These are phyloP conservation scores for Elsinoe arachidis DNA, from an alignment of 2,329 filamentous ascomycete genomes.

Conservation along the genomic window DNA sequence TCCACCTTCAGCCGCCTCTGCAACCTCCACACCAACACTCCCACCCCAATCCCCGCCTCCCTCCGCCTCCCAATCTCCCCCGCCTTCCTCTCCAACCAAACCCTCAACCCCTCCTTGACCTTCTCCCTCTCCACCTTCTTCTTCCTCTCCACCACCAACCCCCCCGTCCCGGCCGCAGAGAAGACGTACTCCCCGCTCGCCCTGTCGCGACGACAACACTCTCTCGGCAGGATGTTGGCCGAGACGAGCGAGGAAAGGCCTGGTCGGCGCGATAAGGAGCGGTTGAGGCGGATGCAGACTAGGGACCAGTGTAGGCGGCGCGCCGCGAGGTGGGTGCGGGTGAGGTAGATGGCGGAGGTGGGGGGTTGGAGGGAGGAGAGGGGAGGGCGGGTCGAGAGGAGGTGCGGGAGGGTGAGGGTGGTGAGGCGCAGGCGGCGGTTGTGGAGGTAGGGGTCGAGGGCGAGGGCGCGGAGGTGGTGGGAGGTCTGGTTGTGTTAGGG, in stretches of 20 bases:
- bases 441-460: constrained; percentile 58
- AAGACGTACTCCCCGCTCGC: constrained; percentile 28
- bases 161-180: constrained; percentile 16
- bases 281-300: constrained; percentile 56
- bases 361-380: constrained; percentile 56
- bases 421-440: constrained; percentile 51
- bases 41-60: constrained; percentile 33
- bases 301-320: constrained; percentile 55
- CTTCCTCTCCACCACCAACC: constrained; percentile 49
- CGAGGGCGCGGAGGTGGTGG: constrained; percentile 53
- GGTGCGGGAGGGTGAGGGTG: constrained; percentile 45
- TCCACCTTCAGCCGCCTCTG: constrained; percentile 37
- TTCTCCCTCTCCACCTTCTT: constrained; percentile 57
- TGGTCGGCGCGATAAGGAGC: constrained; percentile 52
- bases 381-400: constrained; percentile 49
- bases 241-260: constrained; percentile 53
- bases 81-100: constrained; percentile 49
- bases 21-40: constrained; percentile 34
- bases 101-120: constrained; percentile 57
- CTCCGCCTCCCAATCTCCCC: constrained; percentile 29
- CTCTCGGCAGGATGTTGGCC: constrained; percentile 55
- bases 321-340: constrained; percentile 56
- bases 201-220: constrained; percentile 41
- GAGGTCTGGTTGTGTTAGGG: constrained; percentile 42
- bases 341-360: constrained; percentile 56